These are phyloP conservation scores for Lyophyllum shimeji DNA, from an alignment of 768 basidiomycete species.

Conservation along the genomic window DNA sequence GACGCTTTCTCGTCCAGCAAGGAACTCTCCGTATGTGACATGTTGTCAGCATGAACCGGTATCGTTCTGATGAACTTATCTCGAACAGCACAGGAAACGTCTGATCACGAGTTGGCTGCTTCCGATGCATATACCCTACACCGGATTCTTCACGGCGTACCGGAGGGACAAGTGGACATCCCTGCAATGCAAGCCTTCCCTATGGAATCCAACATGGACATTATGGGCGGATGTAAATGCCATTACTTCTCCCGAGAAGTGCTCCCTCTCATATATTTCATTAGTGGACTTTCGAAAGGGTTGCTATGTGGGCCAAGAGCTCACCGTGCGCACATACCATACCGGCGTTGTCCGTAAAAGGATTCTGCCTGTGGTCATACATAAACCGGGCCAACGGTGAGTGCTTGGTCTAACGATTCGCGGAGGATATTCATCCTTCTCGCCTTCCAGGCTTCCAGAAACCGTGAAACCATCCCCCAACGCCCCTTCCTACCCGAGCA, in stretches of 20 bases:
- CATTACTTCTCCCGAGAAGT: background rate
- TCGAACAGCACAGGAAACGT: conserved; percentile 48
- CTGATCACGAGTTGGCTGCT: conserved; percentile 53
- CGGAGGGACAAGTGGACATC: conserved; percentile 84
- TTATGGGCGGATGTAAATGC: conserved; percentile 87
- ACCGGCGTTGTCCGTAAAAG: conserved; percentile 91
- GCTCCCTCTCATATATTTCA: conserved; percentile 9
- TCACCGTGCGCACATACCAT: conserved; percentile 95
- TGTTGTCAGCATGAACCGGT: background rate
- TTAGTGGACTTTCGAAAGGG: conserved; percentile 94
- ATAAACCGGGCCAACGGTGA: conserved; percentile 35
- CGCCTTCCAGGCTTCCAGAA: conserved; percentile 13
- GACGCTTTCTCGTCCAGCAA: conserved; percentile 65
- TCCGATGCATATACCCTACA: conserved; percentile 71
- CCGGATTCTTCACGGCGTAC: conserved; percentile 79
- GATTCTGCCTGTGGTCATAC: conserved; percentile 75
- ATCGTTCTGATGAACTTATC: background rate
- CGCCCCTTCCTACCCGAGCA: conserved; percentile 27
- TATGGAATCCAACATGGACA: conserved; percentile 92
- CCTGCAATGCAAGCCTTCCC: conserved; percentile 79
- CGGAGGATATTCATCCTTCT: background rate
- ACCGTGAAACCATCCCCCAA: conserved; percentile 13
- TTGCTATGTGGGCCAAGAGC: conserved; percentile 96
- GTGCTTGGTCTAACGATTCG: conserved; percentile 9
- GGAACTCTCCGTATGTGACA: conserved; percentile 69